Evolutionary conservation across 2,329 filamentous ascomycete species (phyloP), one percentile per base, ranked within the genome.

Genomic region (Sphaerulina musiva): DNA sequence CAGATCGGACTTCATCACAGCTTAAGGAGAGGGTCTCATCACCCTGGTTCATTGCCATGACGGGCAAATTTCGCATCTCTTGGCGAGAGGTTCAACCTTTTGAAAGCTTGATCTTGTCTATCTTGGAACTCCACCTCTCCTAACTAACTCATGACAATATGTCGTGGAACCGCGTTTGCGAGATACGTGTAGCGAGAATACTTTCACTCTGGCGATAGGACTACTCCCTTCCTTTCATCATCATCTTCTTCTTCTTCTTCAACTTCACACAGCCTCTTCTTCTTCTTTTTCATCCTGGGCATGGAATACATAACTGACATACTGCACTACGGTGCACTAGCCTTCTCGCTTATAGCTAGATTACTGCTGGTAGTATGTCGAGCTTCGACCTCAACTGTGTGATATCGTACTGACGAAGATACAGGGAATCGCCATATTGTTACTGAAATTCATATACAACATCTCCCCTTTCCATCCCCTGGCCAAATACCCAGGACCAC

Each of bases 391-490:
- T 36, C 6, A 42, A 3, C 14, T 6, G 11, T 26, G 17, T 8
- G 5, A 26, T 44, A 29, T 20, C 14, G 20, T 12, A 29, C 41
- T 44, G 20, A 45, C 17, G 38, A 17, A 23, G n/a, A 23, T 10
- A 14, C 32, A 51, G 48, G 48, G 48, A 20, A 11, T 51, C 11
- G 8, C 46, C 41, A 36, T 51, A 20, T 20, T 9, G n/a, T 8
- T 51, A 26, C 42, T 51, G 17, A 51, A 51, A 39, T 17, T 45
- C 31, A 47, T 59, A 3, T 63, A 63, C 57, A 61, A 64, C 52
- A 59, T 64, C 44, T 62, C 58, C 3, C 60, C 59, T 2, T 54
- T 64, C n/a, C 60, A 64, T 39, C 62, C 62, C 7, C 52, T 64
- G 4, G 49, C 55, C 2, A 62, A 59, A 12, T 62, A 62, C 23